Percentiles rank a stretch among this genome's conserved stretches.
phyloP scores from a whole-genome alignment of 495 filamentous ascomycete species.

The Thermochaetoides thermophila region DNA sequence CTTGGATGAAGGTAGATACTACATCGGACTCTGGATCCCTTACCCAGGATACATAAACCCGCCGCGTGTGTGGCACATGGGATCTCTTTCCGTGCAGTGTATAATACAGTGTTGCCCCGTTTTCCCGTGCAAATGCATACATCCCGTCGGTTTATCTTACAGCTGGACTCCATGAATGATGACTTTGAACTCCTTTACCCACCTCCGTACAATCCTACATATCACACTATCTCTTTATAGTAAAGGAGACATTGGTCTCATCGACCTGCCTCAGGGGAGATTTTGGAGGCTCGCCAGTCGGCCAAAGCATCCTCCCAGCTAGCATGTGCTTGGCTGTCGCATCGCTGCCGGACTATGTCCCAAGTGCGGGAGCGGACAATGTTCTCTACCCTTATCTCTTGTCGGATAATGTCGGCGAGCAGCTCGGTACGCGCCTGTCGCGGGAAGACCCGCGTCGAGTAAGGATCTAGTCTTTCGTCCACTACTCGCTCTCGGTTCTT shows the following conservation, averaged over 20 bases:
- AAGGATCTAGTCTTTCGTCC: constrained; percentile 84
- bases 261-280: not conserved
- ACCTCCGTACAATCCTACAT: no score
- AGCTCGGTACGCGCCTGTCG: constrained; percentile 71
- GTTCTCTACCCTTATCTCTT: constrained; percentile 73
- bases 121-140: no score
- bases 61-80: no score
- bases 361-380: constrained; percentile 78
- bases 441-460: constrained; percentile 73
- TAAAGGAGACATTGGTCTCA: not conserved
- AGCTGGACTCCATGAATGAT: no score
- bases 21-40: no score
- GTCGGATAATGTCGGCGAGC: constrained; percentile 60
- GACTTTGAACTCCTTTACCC: no score
- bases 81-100: no score
- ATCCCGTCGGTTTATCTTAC: no score
- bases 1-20: no score
- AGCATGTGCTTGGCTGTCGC: constrained; percentile 37
- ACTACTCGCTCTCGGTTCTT: constrained; percentile 61
- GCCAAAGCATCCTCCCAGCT: constrained; percentile 49
- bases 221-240: no score
- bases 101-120: no score
- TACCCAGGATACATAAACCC: no score
- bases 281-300: constrained; percentile 20
- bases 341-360: constrained; percentile 67